Base-by-base conservation (phyloP, 495 filamentous ascomycete species). In the Thozetella sp. region DNA sequence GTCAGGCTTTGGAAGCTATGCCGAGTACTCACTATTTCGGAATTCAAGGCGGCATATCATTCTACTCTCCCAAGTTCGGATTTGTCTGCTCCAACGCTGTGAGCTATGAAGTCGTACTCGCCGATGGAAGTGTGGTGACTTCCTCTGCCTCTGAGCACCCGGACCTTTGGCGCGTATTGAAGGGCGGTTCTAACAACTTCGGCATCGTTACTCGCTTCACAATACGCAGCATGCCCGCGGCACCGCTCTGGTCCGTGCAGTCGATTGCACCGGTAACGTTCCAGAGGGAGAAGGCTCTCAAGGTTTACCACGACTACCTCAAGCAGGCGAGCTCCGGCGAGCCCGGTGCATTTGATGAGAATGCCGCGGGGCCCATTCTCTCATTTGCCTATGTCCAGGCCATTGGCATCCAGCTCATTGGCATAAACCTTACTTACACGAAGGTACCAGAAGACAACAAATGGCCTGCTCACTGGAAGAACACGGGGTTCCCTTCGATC, bases 121-220 rank as follows among this genome's bases (percentile, higher is more conserved):
- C 75, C 1, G 68, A 71, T 48, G 83, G 82, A 2, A 52, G 57
- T 10, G 71, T 82, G 26, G 64, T 78, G 40, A 74, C 80, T 48
- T 80, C 75, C 37, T 81, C 79, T 59, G 57, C 58, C 3, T 66
- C 61, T 0, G 62, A 65, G 1, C 67, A 78, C 37, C 25, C 74
- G 2, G 83, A 87, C 46, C 67, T 86, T 17, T 85, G 69, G 66
- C 71, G 68, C 40, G 83, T 80, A 1, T 66, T 86, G 15, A 82
- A 83, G 53, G 83, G 82, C 3, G 81, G 81, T 4, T 62, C 67
- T 3, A 77, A 75, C 59, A 85, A 83, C 64, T 83, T 84, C 57
- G 82, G 82, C 0, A 76, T 85, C 30, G 77, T 84, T 1, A 84
- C 81, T 13, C 70, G 72, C 15, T 78, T 81, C 43, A 48, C 43